These are phyloP conservation scores for Acanthamoeba healyi DNA, from an alignment of 208 protist species.

Conservation along the genomic window DNA sequence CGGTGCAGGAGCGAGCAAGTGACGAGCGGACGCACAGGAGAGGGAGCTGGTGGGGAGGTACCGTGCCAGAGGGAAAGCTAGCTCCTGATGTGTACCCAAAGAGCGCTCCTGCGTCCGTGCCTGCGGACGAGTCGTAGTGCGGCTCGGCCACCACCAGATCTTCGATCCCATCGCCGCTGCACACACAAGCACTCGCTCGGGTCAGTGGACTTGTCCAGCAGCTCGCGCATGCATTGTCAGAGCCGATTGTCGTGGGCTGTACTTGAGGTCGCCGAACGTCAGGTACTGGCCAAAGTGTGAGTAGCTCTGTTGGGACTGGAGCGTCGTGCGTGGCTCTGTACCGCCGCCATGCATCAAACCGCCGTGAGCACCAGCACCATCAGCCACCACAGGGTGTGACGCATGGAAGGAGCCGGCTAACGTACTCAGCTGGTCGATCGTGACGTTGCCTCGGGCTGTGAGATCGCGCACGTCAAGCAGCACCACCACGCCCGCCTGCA, in stretches of 20 bases:
- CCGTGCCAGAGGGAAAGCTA: background rate
- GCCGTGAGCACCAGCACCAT: background rate
- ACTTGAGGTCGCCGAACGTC: background rate
- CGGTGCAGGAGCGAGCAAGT: no score
- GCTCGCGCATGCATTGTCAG: background rate
- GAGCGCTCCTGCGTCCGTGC: background rate
- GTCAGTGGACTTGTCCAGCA: background rate
- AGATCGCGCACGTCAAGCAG: constrained; percentile 30
- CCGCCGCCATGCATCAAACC: no score
- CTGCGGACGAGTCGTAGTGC: background rate
- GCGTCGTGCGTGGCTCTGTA: background rate
- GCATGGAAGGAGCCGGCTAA: no score
- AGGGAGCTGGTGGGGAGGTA: background rate
- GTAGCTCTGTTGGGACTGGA: constrained; percentile 49
- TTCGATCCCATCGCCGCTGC: background rate
- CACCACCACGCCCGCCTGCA: constrained; percentile 24
- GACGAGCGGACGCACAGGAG: background rate
- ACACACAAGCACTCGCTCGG: background rate
- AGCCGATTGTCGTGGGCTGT: background rate
- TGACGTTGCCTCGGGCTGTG: background rate
- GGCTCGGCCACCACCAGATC: constrained; percentile 3
- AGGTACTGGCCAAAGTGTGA: background rate
- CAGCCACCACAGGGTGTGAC: background rate
- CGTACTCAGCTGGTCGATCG: constrained; percentile 3
- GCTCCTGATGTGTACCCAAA: background rate